Conservation (phyloP, 345 rosid species). For the Draba incana region DNA sequence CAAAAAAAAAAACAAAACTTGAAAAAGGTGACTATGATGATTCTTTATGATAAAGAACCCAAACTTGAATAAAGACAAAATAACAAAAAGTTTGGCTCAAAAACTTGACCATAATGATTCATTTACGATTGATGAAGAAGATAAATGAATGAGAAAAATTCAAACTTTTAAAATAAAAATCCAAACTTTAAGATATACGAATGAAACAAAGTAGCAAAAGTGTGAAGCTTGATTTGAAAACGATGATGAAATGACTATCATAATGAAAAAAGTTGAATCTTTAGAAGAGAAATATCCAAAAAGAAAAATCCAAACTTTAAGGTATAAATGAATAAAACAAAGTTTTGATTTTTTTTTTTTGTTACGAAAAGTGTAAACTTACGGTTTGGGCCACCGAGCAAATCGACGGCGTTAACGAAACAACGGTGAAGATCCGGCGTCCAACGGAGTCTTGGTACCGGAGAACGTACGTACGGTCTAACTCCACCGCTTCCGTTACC, state of each 20-base stretch:
- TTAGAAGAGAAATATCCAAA: not conserved
- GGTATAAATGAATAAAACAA: not conserved
- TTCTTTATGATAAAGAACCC: not conserved
- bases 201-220: slow-evolving; percentile 16
- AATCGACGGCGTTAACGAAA: slow-evolving; percentile 83
- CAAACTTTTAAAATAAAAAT: not conserved
- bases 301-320: not conserved
- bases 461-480: slow-evolving; percentile 87
- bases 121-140: not conserved
- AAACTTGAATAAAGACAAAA: not conserved
- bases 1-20: not conserved
- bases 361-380: slow-evolving; percentile 10
- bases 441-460: slow-evolving; percentile 92
- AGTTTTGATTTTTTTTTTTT: not conserved
- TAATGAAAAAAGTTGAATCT: not conserved
- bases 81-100: not conserved
- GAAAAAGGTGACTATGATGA: slow-evolving; percentile 30
- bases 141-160: not conserved
- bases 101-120: not conserved
- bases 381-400: slow-evolving; percentile 93
- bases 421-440: slow-evolving; percentile 96
- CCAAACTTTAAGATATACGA: slow-evolving; percentile 14
- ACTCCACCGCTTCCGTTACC: slow-evolving; percentile 60
- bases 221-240: not conserved
- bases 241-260: not conserved